Evolutionary conservation across 2,329 filamentous ascomycete genomes (phyloP), one percentile per base, ranked within the genome.

Genomic region (Trichoderma aggressivum): DNA sequence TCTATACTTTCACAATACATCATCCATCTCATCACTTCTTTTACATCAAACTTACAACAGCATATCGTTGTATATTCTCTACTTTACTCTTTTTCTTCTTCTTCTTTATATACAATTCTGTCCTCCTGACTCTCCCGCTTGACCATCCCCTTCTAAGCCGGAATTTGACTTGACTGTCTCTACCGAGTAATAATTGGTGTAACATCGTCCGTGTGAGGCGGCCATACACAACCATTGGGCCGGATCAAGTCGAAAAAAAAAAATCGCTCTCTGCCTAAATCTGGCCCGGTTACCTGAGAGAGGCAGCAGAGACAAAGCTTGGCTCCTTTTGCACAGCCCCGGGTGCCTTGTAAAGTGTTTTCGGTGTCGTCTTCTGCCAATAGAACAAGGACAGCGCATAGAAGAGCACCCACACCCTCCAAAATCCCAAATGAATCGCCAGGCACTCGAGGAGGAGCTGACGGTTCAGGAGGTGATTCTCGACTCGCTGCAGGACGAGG

Each of bases 381-480:
- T 56, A 73, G 56, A 56, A 72, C 59, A 18, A 58, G 26, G n/a
- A 61, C 59, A 67, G 28, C 55, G 65, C 65, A 59, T 21, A 18
- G 18, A 43, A 34, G 26, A 43, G 18, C 18, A 28, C 8, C 65
- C 21, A 1, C 36, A 1, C 5, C 36, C 18, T 43, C 39, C 39
- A 18, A 43, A 18, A 28, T 28, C n/a, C 39, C 39, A 43, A 43
- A 73, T 73, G 70, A 73, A 70, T 11, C 61, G 79, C 21, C 75
- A 78, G 60, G 76, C 75, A 21, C 74, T 85, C 24, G 74, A 73
- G 21, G 82, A 84, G 61, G 84, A 86, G 70, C 76, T 86, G 72
- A 78, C 75, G 36, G 78, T 85, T 24, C 81, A 85, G 71, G 78
- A 78, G 60, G 82, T 83, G 63, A 79, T 86, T 24, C 77, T 86